Conservation (phyloP, 495 filamentous ascomycete species). For the Daldinia loculata region DNA sequence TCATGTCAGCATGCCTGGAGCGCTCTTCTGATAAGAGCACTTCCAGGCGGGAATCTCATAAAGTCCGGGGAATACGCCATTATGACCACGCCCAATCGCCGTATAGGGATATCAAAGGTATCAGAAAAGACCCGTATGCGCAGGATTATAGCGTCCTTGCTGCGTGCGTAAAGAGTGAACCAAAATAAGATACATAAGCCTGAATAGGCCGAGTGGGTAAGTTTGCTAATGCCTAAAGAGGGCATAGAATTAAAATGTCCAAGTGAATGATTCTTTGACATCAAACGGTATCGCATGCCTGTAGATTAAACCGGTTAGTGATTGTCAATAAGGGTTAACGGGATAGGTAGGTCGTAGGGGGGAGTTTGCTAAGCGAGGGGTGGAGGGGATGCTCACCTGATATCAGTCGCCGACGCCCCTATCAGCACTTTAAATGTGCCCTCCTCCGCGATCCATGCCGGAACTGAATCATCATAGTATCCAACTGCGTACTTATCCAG, state of each 20-base stretch:
- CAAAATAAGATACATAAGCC: slow-evolving; percentile 7
- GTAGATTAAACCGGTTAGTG: slow-evolving; percentile 16
- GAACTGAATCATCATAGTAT: slow-evolving; percentile 78
- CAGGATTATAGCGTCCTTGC: slow-evolving; percentile 15
- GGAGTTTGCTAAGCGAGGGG: slow-evolving; percentile 28
- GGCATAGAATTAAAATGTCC: slow-evolving; percentile 54
- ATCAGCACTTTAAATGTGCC: slow-evolving; percentile 74
- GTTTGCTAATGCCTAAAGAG: not conserved
- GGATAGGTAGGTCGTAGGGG: slow-evolving; percentile 29
- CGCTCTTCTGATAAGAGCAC: slow-evolving; percentile 6
- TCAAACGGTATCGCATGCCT: slow-evolving; percentile 62
- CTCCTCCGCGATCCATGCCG: slow-evolving; percentile 80
- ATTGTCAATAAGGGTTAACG: slow-evolving; percentile 32
- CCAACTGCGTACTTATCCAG: slow-evolving; percentile 81
- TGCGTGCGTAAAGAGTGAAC: slow-evolving; percentile 23
- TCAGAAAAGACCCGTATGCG: slow-evolving; percentile 13
- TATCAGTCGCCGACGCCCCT: slow-evolving; percentile 61
- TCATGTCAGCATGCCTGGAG: slow-evolving; percentile 12
- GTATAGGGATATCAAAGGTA: slow-evolving; percentile 25
- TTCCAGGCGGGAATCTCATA: slow-evolving; percentile 28
- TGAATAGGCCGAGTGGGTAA: not conserved
- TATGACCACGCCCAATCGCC: slow-evolving; percentile 29
- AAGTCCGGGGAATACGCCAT: slow-evolving; percentile 27
- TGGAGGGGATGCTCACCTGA: slow-evolving; percentile 49
- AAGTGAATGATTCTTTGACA: slow-evolving; percentile 66